A percentile compares a stretch with the other conserved stretches of the same genome.
Conservation (phyloP, 495 filamentous ascomycete genomes). For the Aspergillus ostianus region DNA sequence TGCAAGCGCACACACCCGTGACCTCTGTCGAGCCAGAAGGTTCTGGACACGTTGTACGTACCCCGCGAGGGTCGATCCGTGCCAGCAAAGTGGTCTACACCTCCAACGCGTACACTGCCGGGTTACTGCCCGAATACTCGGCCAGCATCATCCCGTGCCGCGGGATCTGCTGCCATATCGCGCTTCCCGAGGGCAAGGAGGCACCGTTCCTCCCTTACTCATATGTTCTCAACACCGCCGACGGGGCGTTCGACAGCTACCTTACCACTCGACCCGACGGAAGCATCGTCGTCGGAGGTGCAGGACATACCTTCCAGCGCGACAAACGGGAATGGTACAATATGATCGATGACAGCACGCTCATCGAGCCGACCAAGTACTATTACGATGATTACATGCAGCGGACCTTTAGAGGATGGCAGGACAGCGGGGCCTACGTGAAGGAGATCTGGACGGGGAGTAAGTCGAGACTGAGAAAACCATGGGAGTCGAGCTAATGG, state of each 20-base stretch:
- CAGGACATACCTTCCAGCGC: constrained; percentile 47
- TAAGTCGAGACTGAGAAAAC: constrained; percentile 14
- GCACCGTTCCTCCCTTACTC: constrained; percentile 32
- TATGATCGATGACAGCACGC: constrained; percentile 46
- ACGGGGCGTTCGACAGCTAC: constrained; percentile 40
- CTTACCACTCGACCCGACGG: constrained; percentile 68
- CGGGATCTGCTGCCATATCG: constrained; percentile 62
- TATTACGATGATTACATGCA: constrained; percentile 57
- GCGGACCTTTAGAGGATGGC: constrained; percentile 45
- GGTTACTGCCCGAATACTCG: constrained; percentile 54
- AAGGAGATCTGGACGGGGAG: constrained; percentile 52
- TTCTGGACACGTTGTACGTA: constrained; percentile 47
- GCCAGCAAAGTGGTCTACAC: constrained; percentile 61
- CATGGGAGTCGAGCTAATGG: not conserved
- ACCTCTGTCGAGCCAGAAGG: constrained; percentile 29
- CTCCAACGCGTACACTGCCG: constrained; percentile 70
- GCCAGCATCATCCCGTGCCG: constrained; percentile 57
- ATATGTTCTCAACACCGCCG: constrained; percentile 24
- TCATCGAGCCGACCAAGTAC: constrained; percentile 59
- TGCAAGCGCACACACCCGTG: constrained; percentile 62
- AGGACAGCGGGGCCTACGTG: constrained; percentile 40
- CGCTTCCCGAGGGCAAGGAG: constrained; percentile 55
- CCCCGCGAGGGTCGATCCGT: constrained; percentile 51
- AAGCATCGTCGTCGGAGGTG: constrained; percentile 70
- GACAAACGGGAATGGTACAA: constrained; percentile 56